These are phyloP conservation scores for Solanum chiquidenum DNA, from an alignment of 257 asterid genomes.

Conservation along the genomic window DNA sequence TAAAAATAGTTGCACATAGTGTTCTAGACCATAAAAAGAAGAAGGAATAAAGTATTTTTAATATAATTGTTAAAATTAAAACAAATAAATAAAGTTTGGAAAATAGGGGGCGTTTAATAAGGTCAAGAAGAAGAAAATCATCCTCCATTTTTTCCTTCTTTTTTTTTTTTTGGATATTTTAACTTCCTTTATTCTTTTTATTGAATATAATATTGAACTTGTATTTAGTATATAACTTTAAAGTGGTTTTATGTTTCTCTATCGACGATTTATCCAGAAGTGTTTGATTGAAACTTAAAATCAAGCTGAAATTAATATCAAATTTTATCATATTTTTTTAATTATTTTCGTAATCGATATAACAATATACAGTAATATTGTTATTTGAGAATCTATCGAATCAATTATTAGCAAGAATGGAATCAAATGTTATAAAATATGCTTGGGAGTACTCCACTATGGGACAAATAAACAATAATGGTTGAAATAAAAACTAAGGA, in stretches of 20 bases:
- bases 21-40: neutral
- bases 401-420: neutral
- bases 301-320: too few relatives aligned
- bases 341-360: neutral
- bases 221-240: neutral
- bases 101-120: neutral
- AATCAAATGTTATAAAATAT: neutral
- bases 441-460: too few relatives aligned
- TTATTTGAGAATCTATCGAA: neutral
- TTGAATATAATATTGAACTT: neutral
- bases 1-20: neutral
- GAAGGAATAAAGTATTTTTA: neutral
- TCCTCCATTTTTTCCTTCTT: too few relatives aligned
- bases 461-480: too few relatives aligned
- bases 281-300: neutral
- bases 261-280: neutral
- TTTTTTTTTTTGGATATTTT: too few relatives aligned
- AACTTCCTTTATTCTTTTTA: neutral
- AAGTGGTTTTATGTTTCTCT: accelerated
- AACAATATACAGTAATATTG: neutral
- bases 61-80: neutral
- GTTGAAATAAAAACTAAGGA: too few relatives aligned
- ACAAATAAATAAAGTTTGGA: neutral
- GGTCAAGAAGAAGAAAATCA: neutral
- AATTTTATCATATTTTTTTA: neutral